Evolutionary conservation across 75 land plant species (phyloP).

Genomic region (Cunninghamia lanceolata): DNA sequence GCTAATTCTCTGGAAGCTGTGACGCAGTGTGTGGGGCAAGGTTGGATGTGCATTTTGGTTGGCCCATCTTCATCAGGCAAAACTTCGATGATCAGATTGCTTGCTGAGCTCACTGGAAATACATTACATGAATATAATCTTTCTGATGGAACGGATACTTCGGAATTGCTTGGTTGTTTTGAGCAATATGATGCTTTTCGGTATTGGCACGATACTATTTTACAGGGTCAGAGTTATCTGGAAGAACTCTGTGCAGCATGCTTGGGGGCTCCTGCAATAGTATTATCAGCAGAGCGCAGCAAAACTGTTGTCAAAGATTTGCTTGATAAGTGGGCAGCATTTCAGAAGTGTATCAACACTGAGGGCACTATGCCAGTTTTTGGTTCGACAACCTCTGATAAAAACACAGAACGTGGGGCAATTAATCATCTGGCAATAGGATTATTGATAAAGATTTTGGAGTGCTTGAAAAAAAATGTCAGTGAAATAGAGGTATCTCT

Average conservation of each 20-base stretch:
- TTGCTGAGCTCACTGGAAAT: constrained; percentile 87
- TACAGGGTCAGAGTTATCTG: constrained; percentile 45
- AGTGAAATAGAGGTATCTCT: constrained; percentile 17
- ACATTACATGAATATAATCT: constrained; percentile 68
- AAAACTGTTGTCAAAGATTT: constrained; percentile 29
- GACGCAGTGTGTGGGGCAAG: constrained; percentile 65
- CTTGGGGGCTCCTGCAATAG: constrained; percentile 19
- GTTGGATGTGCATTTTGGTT: constrained; percentile 94
- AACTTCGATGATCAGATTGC: constrained; percentile 73
- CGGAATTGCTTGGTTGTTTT: constrained; percentile 97
- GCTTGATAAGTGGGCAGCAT: constrained; percentile 54
- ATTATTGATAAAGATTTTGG: constrained; percentile 37
- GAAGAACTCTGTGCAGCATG: constrained; percentile 36
- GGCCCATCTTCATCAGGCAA: constrained; percentile 95
- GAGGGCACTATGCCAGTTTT: constrained; percentile 7
- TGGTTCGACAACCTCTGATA: constrained; percentile 3
- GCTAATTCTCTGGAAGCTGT: constrained; percentile 62
- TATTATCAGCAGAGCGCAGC: constrained; percentile 20
- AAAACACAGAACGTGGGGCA: constrained; percentile 11
- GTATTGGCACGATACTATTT: constrained; percentile 35
- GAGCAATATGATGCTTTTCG: constrained; percentile 88
- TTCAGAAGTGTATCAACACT: constrained; percentile 24
- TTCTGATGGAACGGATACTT: constrained; percentile 88
- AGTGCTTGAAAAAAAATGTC: constrained; percentile 24
- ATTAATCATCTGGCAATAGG: constrained; percentile 10